Conservation (phyloP, 805 yeast species). For the Ogataea polymorpha region DNA sequence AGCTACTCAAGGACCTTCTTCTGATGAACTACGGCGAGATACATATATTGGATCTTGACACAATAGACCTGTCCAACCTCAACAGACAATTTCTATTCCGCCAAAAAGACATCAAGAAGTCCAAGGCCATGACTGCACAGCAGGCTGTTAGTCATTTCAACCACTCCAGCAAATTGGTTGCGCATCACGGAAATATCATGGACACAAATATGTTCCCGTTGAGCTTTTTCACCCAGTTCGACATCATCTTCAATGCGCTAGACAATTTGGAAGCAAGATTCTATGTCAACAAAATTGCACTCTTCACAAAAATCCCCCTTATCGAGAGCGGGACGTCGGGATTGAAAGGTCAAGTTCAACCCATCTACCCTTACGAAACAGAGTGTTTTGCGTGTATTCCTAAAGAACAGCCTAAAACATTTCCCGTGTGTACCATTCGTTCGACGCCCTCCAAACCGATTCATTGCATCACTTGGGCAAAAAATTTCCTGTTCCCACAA, state of each 20-base stretch:
- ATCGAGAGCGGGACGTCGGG: conserved; percentile 97
- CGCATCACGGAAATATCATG: conserved; percentile 88
- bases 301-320: conserved; percentile 69
- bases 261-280: conserved; percentile 92
- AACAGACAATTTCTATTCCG: conserved; percentile 92
- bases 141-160: conserved; percentile 77
- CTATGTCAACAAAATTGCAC: conserved; percentile 80
- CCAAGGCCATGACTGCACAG: conserved; percentile 83
- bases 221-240: conserved; percentile 74
- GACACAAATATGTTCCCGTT: conserved; percentile 68
- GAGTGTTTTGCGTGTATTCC: conserved; percentile 94
- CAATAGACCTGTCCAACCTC: conserved; percentile 87
- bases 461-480: conserved; percentile 97
- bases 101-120: conserved; percentile 82
- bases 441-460: conserved; percentile 96
- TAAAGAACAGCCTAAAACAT: conserved; percentile 84
- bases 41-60: conserved; percentile 91
- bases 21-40: conserved; percentile 81
- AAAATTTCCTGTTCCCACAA: conserved; percentile 80
- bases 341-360: conserved; percentile 89
- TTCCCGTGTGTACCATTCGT: conserved; percentile 94
- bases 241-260: conserved; percentile 82
- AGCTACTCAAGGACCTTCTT: conserved; percentile 74
- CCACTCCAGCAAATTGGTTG: conserved; percentile 57
- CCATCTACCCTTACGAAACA: conserved; percentile 73